Percentiles rank a stretch among this genome's conserved stretches.
These are phyloP conservation scores for Hypoxylon perforatum DNA, from an alignment of 495 filamentous ascomycete genomes.

Conservation along the genomic window DNA sequence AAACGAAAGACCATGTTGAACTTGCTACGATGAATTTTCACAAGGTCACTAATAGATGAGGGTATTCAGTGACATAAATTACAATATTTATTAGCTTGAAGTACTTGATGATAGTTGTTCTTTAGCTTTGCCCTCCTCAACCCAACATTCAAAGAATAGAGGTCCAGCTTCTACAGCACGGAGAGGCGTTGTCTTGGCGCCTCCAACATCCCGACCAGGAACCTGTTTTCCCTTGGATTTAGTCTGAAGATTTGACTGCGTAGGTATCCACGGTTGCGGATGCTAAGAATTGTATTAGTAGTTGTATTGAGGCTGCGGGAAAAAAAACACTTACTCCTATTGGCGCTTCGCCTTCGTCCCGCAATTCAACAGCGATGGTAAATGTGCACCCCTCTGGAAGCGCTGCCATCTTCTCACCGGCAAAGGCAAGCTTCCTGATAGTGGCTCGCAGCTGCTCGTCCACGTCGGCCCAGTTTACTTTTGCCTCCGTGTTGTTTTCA, in stretches of 20 bases:
- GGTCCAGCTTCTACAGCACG: constrained; percentile 71
- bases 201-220: constrained; percentile 55
- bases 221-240: constrained; percentile 48
- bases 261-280: constrained; percentile 75
- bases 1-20: constrained; percentile 1
- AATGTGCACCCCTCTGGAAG: constrained; percentile 83
- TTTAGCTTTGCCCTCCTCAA: constrained; percentile 66
- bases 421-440: constrained; percentile 61
- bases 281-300: constrained; percentile 49
- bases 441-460: constrained; percentile 62
- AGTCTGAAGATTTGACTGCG: constrained; percentile 60
- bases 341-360: constrained; percentile 78
- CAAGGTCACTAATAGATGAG: background rate
- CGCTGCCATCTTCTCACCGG: constrained; percentile 69
- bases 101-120: constrained; percentile 17
- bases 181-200: constrained; percentile 63
- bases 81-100: constrained; percentile 14
- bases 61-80: too few species aligned
- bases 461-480: constrained; percentile 54
- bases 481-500: constrained; percentile 22
- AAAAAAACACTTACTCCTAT: constrained; percentile 64
- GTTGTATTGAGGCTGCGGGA: background rate
- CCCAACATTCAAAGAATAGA: constrained; percentile 75
- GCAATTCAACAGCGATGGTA: constrained; percentile 86
- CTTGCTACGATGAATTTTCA: background rate